Evolutionary conservation across 345 rosid species (phyloP), one percentile per base, ranked within the genome.

Genomic region (Turnera subulata): DNA sequence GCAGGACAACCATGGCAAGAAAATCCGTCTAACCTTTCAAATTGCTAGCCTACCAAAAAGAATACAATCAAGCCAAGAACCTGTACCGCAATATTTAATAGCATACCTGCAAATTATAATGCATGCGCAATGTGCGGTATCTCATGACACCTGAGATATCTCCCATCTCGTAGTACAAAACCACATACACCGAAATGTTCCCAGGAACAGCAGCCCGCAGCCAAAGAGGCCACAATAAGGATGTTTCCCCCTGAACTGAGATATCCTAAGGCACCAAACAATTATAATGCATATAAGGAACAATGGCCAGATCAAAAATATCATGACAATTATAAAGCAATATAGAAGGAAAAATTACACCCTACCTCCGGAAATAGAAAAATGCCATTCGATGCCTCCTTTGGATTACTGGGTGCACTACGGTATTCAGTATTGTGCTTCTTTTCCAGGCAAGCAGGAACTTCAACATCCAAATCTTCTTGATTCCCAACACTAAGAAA

Each of bases 201-300:
- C 96, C 99, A 63, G 96, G 92, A 58, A 69, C 72, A 66, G 99
- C 86, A 76, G 99, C 97, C 53, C 82, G 97, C 74, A 90, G 66
- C 99, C 99, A 90, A 38, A 93, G 79, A 64, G 99, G 92, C 97
- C 99, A 90, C 50, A 69, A 62, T 42, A 93, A 77, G 49, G 94
- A 76, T 62, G 58, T 70, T 42, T 70, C 85, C 35, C 83, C 78
- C 64, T 73, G 75, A 58, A 84, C 59, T 54, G 80, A 64, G 53
- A 71, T 58, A 65, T 82, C 88, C 99, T 93, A 85, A 74, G 66
- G 65, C 58, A 62, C 18, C 26, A 57, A 57, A 53, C 45, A 42
- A 13, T 6, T 16, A 9, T 4, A 42, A 13, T 42, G 64, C n/a
- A 55, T 29, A 58, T 56, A 50, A 29, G n/a, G n/a, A n/a, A n/a